phyloP scores from a whole-genome alignment of 768 basidiomycete genomes.

The Pleurotus giganteus region DNA sequence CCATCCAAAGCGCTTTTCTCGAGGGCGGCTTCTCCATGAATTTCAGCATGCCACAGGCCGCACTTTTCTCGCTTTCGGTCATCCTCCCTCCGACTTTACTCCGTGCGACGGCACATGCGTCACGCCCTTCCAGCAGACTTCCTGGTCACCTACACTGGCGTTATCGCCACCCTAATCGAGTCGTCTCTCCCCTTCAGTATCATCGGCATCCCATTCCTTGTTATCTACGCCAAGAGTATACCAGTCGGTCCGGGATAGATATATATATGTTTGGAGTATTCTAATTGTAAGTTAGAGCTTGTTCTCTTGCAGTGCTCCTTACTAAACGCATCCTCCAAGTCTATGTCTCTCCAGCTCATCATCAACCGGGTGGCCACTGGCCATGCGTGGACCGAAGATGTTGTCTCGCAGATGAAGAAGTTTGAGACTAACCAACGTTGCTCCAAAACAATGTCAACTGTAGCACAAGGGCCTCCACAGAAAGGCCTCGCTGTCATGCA shows the following conservation, averaged over 20 bases:
- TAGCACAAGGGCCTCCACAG: too few relatives aligned
- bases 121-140: constrained; percentile 12
- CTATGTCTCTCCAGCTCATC: constrained; percentile 12
- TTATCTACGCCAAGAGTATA: constrained; percentile 21
- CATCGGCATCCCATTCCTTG: constrained; percentile 23
- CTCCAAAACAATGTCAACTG: too few relatives aligned
- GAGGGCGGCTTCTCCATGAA: constrained; percentile 24
- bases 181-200: constrained; percentile 27
- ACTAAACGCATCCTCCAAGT: neutral
- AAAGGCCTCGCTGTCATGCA: too few relatives aligned
- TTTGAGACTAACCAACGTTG: too few relatives aligned
- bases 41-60: constrained; percentile 26
- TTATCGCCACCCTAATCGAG: constrained; percentile 26
- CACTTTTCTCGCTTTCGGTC: constrained; percentile 24
- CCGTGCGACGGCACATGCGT: constrained; percentile 14
- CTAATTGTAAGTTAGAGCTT: constrained; percentile 24
- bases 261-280: constrained; percentile 24
- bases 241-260: constrained; percentile 18
- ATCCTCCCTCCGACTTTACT: constrained; percentile 27
- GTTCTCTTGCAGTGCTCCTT: neutral
- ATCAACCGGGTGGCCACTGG: constrained; percentile 9
- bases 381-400: constrained; percentile 1
- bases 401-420: neutral
- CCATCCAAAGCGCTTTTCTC: constrained; percentile 24
- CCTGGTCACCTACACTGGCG: constrained; percentile 22